These are phyloP conservation scores for Hemisphaericaspora xylofermentans DNA, from an alignment of 1,139 yeast species.

Conservation along the genomic window DNA sequence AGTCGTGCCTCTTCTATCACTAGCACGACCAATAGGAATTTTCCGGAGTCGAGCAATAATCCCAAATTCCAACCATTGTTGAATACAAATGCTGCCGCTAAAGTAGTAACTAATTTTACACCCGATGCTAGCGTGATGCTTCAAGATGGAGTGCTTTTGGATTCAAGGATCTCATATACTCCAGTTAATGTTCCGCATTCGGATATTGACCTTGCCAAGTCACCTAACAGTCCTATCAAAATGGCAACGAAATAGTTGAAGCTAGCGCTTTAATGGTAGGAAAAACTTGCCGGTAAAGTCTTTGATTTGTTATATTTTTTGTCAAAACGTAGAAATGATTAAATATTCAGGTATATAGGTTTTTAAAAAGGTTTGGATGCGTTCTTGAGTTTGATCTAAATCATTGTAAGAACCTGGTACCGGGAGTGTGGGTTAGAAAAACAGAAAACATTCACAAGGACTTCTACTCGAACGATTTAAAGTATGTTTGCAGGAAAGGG, in stretches of 20 bases:
- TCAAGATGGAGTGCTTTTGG: neutral
- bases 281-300: too few species aligned
- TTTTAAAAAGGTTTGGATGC: too few species aligned
- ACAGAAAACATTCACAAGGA: too few species aligned
- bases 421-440: too few species aligned
- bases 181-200: neutral
- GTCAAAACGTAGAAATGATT: too few species aligned
- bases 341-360: too few species aligned
- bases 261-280: neutral
- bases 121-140: neutral
- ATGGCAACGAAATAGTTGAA: neutral
- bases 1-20: neutral
- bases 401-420: too few species aligned
- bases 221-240: neutral
- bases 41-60: neutral
- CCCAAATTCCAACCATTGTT: neutral
- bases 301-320: too few species aligned
- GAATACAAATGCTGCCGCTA: neutral
- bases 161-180: neutral
- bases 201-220: neutral
- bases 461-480: too few species aligned
- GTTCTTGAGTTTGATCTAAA: too few species aligned
- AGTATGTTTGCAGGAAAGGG: too few species aligned
- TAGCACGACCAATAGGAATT: slow-evolving; percentile 3
- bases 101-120: neutral